phyloP scores from a whole-genome alignment of 2,329 filamentous ascomycete genomes.

The Ophiostoma novo-ulmi region DNA sequence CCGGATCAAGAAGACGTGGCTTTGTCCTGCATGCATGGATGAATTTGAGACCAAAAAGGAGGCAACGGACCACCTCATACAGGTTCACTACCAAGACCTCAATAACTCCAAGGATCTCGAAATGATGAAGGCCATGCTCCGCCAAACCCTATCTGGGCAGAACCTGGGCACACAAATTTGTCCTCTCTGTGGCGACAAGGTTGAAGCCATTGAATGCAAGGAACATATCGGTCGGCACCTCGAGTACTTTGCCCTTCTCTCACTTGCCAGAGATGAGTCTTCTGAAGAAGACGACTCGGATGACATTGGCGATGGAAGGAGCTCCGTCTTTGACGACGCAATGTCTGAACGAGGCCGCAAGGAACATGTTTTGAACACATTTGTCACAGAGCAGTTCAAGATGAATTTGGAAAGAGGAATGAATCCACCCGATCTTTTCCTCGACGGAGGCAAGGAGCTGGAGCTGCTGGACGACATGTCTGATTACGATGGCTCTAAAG shows the following conservation, averaged over 20 bases:
- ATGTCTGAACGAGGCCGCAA: conserved; percentile 26
- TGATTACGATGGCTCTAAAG: conserved; percentile 19
- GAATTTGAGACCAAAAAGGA: conserved; percentile 25
- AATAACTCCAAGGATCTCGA: conserved; percentile 19
- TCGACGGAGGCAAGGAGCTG: conserved; percentile 18
- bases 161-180: conserved; percentile 22
- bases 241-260: conserved; percentile 26
- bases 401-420: conserved; percentile 24
- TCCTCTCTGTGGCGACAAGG: conserved; percentile 21
- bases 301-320: conserved; percentile 23
- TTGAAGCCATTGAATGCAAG: conserved; percentile 22
- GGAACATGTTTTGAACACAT: conserved; percentile 25
- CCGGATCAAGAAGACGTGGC: conserved; percentile 22
- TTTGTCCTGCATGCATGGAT: conserved; percentile 23
- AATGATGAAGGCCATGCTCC: conserved; percentile 20
- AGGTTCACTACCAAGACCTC: conserved; percentile 19
- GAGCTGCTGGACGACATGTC: conserved; percentile 27
- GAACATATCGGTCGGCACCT: conserved; percentile 25
- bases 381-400: conserved; percentile 27
- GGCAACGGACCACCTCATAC: conserved; percentile 22
- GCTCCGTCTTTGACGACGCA: conserved; percentile 17
- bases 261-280: conserved; percentile 17
- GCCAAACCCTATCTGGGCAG: neutral
- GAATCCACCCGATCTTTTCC: conserved; percentile 23
- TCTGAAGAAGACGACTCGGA: conserved; percentile 25